Conservation (phyloP, 352 stramenopile species). For the Pythium aristosporum region DNA sequence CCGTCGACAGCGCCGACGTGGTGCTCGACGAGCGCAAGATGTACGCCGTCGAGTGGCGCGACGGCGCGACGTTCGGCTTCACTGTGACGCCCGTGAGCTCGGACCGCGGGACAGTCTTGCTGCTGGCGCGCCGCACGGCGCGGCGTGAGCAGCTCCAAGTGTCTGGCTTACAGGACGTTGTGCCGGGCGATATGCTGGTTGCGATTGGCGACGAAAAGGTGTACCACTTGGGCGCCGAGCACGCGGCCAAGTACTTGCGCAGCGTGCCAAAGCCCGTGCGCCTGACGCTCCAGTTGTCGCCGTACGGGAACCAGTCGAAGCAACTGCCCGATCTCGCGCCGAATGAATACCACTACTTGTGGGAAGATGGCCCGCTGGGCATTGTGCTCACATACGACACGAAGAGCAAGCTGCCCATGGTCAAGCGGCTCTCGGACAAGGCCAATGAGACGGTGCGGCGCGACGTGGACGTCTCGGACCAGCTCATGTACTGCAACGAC, state of each 20-base stretch:
- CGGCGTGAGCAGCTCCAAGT: constrained; percentile 29
- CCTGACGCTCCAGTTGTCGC: constrained; percentile 65
- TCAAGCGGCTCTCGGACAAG: constrained; percentile 75
- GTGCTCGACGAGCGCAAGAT: constrained; percentile 71
- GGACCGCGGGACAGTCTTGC: constrained; percentile 60
- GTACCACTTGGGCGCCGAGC: constrained; percentile 63
- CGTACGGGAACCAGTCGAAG: constrained; percentile 48
- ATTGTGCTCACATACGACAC: constrained; percentile 71
- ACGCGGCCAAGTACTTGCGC: constrained; percentile 64
- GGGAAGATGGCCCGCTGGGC: constrained; percentile 65
- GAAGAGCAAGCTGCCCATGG: constrained; percentile 68
- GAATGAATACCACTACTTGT: constrained; percentile 83
- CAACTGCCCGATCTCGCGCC: constrained; percentile 52
- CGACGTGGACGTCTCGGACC: constrained; percentile 56
- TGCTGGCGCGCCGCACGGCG: constrained; percentile 54
- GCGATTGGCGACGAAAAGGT: constrained; percentile 77
- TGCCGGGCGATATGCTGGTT: constrained; percentile 72
- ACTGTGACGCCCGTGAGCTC: constrained; percentile 70
- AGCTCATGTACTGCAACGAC: constrained; percentile 83
- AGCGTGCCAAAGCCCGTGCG: constrained; percentile 67
- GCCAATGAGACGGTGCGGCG: constrained; percentile 43
- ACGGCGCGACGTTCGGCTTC: constrained; percentile 64
- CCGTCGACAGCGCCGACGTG: constrained; percentile 31
- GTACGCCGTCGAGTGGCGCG: constrained; percentile 72
- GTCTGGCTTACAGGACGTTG: constrained; percentile 64